Conservation (phyloP, 169 alveolate species). For the Plasmodium falciparum region DNA sequence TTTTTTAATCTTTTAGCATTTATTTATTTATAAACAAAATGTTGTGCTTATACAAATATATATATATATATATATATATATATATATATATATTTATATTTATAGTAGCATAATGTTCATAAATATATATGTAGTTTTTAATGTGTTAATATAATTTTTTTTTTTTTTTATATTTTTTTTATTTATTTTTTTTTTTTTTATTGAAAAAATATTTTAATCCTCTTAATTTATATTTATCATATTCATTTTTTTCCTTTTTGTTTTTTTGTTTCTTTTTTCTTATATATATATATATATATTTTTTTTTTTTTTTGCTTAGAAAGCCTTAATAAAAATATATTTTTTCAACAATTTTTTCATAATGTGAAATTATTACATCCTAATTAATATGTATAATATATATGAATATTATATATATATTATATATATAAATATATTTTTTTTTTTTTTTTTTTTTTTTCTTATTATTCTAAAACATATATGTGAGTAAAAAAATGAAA, state of each 20-base stretch:
- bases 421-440: too few species aligned
- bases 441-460: too few species aligned
- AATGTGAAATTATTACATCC: too few species aligned
- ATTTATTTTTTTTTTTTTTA: background rate
- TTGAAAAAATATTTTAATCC: background rate
- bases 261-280: constrained; percentile 7
- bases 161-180: background rate
- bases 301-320: too few species aligned
- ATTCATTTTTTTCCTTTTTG: background rate
- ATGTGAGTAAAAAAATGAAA: constrained; percentile 45
- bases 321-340: too few species aligned
- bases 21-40: too few species aligned
- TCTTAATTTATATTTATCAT: background rate
- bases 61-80: background rate
- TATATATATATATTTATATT: too few species aligned
- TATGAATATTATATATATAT: too few species aligned
- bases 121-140: background rate
- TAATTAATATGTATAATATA: too few species aligned
- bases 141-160: constrained; percentile 1
- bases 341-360: too few species aligned
- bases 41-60: background rate
- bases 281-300: background rate
- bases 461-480: background rate
- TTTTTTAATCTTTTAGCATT: too few species aligned
- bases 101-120: background rate